These are phyloP conservation scores for Scheffersomyces titani DNA, from an alignment of 1,139 yeast species.

Conservation along the genomic window DNA sequence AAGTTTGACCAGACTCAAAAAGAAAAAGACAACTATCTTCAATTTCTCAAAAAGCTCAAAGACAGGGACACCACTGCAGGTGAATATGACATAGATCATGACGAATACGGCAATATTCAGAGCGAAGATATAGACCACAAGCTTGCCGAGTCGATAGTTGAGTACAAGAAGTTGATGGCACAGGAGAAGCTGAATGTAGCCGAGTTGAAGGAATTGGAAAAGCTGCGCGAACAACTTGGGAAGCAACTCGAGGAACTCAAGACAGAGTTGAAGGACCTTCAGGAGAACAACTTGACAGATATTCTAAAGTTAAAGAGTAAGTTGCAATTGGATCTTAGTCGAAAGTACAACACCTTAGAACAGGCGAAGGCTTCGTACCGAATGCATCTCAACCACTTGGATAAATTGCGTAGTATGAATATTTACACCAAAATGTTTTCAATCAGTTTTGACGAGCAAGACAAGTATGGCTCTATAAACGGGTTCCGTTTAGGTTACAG, in stretches of 20 bases:
- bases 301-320: conserved; percentile 51
- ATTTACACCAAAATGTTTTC: conserved; percentile 81
- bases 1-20: conserved; percentile 73
- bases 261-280: conserved; percentile 39
- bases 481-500: conserved; percentile 75
- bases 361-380: conserved; percentile 65
- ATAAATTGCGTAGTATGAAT: conserved; percentile 69
- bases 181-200: conserved; percentile 38
- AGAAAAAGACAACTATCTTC: conserved; percentile 78
- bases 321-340: conserved; percentile 49
- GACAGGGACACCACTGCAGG: conserved; percentile 17
- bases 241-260: conserved; percentile 38
- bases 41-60: conserved; percentile 68
- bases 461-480: conserved; percentile 84
- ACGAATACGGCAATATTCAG: conserved; percentile 19
- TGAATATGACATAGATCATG: conserved; percentile 20
- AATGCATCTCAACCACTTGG: conserved; percentile 62
- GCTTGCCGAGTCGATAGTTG: conserved; percentile 40
- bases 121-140: conserved; percentile 32
- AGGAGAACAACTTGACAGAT: conserved; percentile 42
- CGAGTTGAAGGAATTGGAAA: conserved; percentile 50
- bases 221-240: conserved; percentile 39
- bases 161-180: conserved; percentile 34
- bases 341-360: conserved; percentile 54
- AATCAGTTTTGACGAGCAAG: conserved; percentile 67